A percentile compares a stretch with the other conserved stretches of the same genome.
Conservation (phyloP, 2,329 filamentous ascomycete species). For the Fusarium cicatricum region DNA sequence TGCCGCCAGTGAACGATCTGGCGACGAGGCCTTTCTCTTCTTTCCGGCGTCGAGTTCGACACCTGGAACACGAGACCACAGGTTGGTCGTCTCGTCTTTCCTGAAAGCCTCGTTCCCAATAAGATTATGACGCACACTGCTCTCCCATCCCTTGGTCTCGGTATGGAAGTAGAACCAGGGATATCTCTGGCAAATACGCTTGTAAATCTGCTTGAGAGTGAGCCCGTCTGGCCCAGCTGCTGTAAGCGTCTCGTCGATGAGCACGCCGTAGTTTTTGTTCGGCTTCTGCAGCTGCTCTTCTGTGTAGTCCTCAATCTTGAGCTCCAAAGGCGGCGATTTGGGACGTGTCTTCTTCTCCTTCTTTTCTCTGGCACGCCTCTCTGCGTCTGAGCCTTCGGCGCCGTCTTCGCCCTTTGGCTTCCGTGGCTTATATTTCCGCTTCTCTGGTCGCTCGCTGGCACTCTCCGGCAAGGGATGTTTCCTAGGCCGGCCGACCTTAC, state of each 20-base stretch:
- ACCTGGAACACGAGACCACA: conserved; percentile 66
- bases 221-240: conserved; percentile 63
- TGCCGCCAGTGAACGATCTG: conserved; percentile 56
- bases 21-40: conserved; percentile 64
- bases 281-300: conserved; percentile 67
- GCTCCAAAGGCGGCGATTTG: conserved; percentile 67
- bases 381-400: conserved; percentile 63
- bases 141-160: conserved; percentile 72
- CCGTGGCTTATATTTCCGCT: conserved; percentile 72
- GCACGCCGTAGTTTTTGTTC: conserved; percentile 68
- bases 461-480: conserved; percentile 69
- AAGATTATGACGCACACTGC: conserved; percentile 70
- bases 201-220: conserved; percentile 69
- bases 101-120: conserved; percentile 69
- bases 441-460: conserved; percentile 63
- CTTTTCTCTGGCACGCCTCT: conserved; percentile 64
- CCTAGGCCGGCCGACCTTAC: conserved; percentile 70
- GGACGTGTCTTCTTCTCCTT: conserved; percentile 66
- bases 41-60: conserved; percentile 68
- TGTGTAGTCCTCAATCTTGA: conserved; percentile 64
- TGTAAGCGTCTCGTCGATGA: conserved; percentile 67
- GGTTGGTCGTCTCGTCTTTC: conserved; percentile 63
- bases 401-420: conserved; percentile 63
- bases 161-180: conserved; percentile 68
- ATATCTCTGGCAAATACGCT: conserved; percentile 65